These are phyloP conservation scores for Globisporangium echinulatum DNA, from an alignment of 352 stramenopile species.

Conservation along the genomic window DNA sequence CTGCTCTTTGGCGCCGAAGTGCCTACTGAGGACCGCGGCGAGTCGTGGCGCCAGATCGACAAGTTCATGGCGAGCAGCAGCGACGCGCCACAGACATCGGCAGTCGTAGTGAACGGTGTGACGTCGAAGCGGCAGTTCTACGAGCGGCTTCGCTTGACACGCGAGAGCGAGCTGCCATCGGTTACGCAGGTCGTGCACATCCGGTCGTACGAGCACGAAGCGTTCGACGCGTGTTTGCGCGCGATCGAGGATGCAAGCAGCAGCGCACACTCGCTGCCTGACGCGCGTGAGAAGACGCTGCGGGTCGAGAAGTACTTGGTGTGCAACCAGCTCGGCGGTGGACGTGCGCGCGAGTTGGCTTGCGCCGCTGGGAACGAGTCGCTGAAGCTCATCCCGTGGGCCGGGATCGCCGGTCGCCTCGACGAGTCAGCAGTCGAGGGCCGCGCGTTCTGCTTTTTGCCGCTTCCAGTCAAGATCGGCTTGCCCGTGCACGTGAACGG, in stretches of 20 bases:
- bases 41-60: constrained; percentile 61
- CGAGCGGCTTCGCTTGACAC: constrained; percentile 34
- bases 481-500: constrained; percentile 90
- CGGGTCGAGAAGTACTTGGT: constrained; percentile 57
- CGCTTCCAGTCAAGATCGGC: constrained; percentile 84
- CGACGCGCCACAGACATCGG: neutral
- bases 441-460: constrained; percentile 90
- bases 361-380: constrained; percentile 55
- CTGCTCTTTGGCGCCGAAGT: constrained; percentile 66
- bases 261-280: neutral
- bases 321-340: constrained; percentile 85
- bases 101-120: constrained; percentile 11
- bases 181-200: constrained; percentile 58
- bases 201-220: constrained; percentile 23
- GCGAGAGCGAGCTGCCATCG: constrained; percentile 39
- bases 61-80: constrained; percentile 36
- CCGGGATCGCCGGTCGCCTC: constrained; percentile 77
- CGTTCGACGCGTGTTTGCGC: constrained; percentile 4
- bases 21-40: constrained; percentile 44
- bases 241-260: neutral
- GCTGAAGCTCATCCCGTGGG: constrained; percentile 87
- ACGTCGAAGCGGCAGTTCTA: constrained; percentile 60
- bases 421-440: constrained; percentile 36
- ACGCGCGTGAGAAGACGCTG: constrained; percentile 4
- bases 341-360: constrained; percentile 68